Base-by-base conservation (phyloP, 202 grass and related monocot species). In the Alloteropsis angusta region DNA sequence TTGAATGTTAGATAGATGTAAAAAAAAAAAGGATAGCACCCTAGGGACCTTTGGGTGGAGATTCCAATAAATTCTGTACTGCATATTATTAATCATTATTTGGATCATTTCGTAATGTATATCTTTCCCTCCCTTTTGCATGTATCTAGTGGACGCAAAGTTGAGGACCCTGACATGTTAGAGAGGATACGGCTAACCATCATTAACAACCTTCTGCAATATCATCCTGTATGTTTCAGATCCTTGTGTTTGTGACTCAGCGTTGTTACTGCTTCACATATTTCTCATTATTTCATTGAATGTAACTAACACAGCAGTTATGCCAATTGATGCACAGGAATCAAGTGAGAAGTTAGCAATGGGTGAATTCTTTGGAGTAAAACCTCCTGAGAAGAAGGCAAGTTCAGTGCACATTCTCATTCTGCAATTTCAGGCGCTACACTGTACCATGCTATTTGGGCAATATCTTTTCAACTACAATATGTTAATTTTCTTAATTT, bases 191-290 rank as follows among this genome's bases (percentile, higher is more conserved):
- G 95, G 5, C 84, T 98, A 65, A 92, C 95, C 42, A 84, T 98
- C 76, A 98, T 98, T 83, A 95, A 92, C 90, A 98, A 98, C 67
- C 95, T 98, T 81, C 92, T 98, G 56, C 74, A 93, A 78, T 98
- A 93, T 65, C 95, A 98, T 85, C 92, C 95, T 60, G 95, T 98
- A 92, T 65, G 87, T 92, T 85, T 68, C 70, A 70, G 39, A 54
- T 52, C 58, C 37, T 71, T 59, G 34, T 76, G 30, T 74, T 68
- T 82, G 57, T 52, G 17, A 60, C 15, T 80, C 28, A 66, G 32
- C 9, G 11, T 64, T 48, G 5, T 60, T 25, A 16, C 64, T 37
- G 65, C 13, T 79, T 16, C 57, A 79, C 41, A 7, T 43, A 32
- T n/a, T 12, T 59, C 42, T 56, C 65, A 21, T 56, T 70, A n/a